These are phyloP conservation scores for Calvatia gigantea DNA, from an alignment of 768 basidiomycete species.

Conservation along the genomic window DNA sequence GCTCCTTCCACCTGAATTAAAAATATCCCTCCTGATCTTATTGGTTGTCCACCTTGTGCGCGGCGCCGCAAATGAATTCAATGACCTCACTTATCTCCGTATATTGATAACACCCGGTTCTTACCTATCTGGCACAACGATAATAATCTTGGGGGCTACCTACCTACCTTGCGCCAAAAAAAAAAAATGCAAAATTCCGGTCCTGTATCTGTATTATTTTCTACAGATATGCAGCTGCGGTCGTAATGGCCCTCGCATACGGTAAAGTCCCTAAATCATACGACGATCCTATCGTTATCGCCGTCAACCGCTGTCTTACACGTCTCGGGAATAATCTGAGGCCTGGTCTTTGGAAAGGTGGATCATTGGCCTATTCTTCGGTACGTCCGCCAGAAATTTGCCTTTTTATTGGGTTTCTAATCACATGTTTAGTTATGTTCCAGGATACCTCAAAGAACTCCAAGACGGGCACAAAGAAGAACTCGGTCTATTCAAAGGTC, in stretches of 20 bases:
- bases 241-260: slow-evolving; percentile 50
- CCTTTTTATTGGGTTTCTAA: background rate
- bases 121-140: too few species aligned
- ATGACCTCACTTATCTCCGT: background rate
- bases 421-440: slow-evolving; percentile 39
- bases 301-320: slow-evolving; percentile 43
- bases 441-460: slow-evolving; percentile 59
- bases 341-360: slow-evolving; percentile 42
- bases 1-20: background rate
- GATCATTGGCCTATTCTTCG: slow-evolving; percentile 44
- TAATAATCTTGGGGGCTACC: too few species aligned
- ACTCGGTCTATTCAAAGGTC: slow-evolving; percentile 48
- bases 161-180: too few species aligned
- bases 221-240: slow-evolving; percentile 43
- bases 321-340: slow-evolving; percentile 42
- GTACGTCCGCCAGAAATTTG: slow-evolving; percentile 14
- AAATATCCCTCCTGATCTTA: background rate
- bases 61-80: background rate
- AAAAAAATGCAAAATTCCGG: background rate
- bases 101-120: background rate
- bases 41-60: background rate
- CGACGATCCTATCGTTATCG: slow-evolving; percentile 43
- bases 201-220: background rate
- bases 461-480: slow-evolving; percentile 55
- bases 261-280: slow-evolving; percentile 38